These are phyloP conservation scores for Kodamaea neixiangensis DNA, from an alignment of 805 yeast genomes.

Conservation along the genomic window DNA sequence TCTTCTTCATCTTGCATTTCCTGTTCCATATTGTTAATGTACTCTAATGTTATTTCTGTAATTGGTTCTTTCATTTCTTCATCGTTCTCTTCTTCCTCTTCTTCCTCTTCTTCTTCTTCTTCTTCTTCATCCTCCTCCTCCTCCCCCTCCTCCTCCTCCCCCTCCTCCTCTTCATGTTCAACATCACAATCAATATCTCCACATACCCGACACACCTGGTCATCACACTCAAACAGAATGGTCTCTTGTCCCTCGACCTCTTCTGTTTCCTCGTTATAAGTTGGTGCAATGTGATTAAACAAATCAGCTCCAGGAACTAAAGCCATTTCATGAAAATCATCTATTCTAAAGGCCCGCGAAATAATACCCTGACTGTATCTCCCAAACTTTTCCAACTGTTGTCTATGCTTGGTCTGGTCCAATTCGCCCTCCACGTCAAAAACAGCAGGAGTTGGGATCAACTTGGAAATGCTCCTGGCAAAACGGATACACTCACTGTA, in stretches of 20 bases:
- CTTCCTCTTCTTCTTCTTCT: constrained; percentile 15
- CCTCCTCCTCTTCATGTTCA: constrained; percentile 17
- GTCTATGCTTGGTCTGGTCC: constrained; percentile 18
- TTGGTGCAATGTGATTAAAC: constrained; percentile 67
- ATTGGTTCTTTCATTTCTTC: constrained; percentile 14
- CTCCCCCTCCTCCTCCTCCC: constrained; percentile 20
- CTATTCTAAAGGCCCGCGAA: constrained; percentile 81
- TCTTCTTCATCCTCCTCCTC: constrained; percentile 19
- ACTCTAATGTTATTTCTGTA: constrained; percentile 32
- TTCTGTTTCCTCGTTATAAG: constrained; percentile 9
- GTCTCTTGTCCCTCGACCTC: constrained; percentile 43
- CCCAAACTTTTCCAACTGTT: constrained; percentile 50
- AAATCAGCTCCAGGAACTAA: constrained; percentile 91
- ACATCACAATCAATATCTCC: constrained; percentile 29
- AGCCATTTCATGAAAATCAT: constrained; percentile 69
- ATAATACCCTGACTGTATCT: constrained; percentile 62
- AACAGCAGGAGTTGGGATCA: constrained; percentile 40
- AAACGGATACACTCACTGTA: constrained; percentile 43
- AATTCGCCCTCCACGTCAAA: constrained; percentile 25
- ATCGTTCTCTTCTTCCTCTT: constrained; percentile 17
- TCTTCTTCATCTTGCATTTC: constrained; percentile 12
- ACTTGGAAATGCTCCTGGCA: constrained; percentile 31
- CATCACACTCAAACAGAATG: constrained; percentile 61
- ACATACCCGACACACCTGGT: constrained; percentile 27
- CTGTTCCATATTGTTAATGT: constrained; percentile 29